Evolutionary conservation across 495 filamentous ascomycete genomes (phyloP).

Genomic region (Aspergillus leporis): DNA sequence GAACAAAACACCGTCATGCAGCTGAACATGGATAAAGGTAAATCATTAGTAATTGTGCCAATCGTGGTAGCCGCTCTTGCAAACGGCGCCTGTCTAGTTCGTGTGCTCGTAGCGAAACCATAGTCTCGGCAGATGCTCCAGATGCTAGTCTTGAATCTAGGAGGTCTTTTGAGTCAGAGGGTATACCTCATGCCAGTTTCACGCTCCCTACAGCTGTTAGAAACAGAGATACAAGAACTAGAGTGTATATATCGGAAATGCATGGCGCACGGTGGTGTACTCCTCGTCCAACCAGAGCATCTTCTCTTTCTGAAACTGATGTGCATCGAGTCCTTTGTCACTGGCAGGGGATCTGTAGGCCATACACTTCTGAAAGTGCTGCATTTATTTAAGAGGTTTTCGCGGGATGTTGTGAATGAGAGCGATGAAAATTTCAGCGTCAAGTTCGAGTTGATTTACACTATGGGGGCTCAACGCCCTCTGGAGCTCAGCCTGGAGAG

Average conservation of each 20-base stretch:
- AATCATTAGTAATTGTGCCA: constrained; percentile 70
- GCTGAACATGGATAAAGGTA: constrained; percentile 77
- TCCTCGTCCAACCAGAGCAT: constrained; percentile 70
- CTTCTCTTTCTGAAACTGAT: constrained; percentile 68
- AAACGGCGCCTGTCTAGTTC: constrained; percentile 50
- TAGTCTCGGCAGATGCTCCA: constrained; percentile 63
- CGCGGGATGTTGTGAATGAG: constrained; percentile 63
- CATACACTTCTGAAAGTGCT: background rate
- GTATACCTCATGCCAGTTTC: constrained; percentile 67
- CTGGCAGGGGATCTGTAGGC: constrained; percentile 23
- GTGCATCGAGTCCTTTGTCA: constrained; percentile 53
- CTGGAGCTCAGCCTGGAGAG: background rate
- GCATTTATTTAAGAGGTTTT: constrained; percentile 6
- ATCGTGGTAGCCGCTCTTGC: constrained; percentile 58
- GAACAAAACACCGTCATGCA: constrained; percentile 60
- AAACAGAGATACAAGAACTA: constrained; percentile 9
- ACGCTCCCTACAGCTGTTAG: constrained; percentile 45
- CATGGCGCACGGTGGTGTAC: constrained; percentile 49
- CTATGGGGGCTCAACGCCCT: constrained; percentile 56
- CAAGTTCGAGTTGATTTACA: constrained; percentile 67
- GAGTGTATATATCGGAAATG: constrained; percentile 42
- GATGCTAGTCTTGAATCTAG: constrained; percentile 59
- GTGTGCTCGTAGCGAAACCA: constrained; percentile 65
- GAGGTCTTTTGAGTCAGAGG: constrained; percentile 57
- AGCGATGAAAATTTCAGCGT: constrained; percentile 65